These are phyloP conservation scores for Leccinum rimulosum DNA, from an alignment of 768 basidiomycete species.

Conservation along the genomic window DNA sequence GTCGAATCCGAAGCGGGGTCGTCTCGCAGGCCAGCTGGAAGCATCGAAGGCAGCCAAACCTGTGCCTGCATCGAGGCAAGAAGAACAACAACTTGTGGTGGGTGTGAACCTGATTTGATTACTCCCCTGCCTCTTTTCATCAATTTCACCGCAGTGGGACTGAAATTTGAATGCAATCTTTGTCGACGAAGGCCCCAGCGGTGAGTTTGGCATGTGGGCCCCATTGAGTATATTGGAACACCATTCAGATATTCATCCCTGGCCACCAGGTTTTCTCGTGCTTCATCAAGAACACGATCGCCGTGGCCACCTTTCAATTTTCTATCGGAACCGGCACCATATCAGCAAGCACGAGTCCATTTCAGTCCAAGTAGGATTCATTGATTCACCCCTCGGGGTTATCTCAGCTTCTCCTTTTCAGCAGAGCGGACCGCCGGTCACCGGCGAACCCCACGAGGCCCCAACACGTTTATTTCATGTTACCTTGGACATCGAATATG, in stretches of 20 bases:
- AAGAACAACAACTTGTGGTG: slow-evolving; percentile 43
- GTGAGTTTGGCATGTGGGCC: slow-evolving; percentile 25
- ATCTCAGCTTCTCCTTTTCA: slow-evolving; percentile 23
- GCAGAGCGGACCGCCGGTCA: slow-evolving; percentile 21
- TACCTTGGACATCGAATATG: slow-evolving; percentile 15
- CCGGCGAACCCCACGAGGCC: slow-evolving; percentile 30
- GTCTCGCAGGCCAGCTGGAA: slow-evolving; percentile 42
- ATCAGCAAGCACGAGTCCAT: slow-evolving; percentile 23
- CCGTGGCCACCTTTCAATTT: slow-evolving; percentile 27
- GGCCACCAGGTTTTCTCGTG: slow-evolving; percentile 36
- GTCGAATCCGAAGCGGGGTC: slow-evolving; percentile 46
- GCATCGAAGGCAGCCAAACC: slow-evolving; percentile 36
- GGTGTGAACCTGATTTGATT: slow-evolving; percentile 27
- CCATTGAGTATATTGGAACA: slow-evolving; percentile 13
- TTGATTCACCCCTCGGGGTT: slow-evolving; percentile 32
- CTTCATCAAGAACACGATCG: slow-evolving; percentile 30
- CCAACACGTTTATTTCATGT: slow-evolving; percentile 34
- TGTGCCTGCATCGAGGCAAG: slow-evolving; percentile 38
- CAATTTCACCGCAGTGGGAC: slow-evolving; percentile 41
- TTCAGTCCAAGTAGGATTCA: slow-evolving; percentile 23
- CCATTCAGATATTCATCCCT: slow-evolving; percentile 24
- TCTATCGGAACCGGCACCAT: slow-evolving; percentile 31
- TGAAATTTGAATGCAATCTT: slow-evolving; percentile 26
- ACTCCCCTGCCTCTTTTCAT: slow-evolving; percentile 27
- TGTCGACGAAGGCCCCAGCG: slow-evolving; percentile 19